Evolutionary conservation across 176 grass and related monocot species (phyloP).

Genomic region (Carex littledalei): DNA sequence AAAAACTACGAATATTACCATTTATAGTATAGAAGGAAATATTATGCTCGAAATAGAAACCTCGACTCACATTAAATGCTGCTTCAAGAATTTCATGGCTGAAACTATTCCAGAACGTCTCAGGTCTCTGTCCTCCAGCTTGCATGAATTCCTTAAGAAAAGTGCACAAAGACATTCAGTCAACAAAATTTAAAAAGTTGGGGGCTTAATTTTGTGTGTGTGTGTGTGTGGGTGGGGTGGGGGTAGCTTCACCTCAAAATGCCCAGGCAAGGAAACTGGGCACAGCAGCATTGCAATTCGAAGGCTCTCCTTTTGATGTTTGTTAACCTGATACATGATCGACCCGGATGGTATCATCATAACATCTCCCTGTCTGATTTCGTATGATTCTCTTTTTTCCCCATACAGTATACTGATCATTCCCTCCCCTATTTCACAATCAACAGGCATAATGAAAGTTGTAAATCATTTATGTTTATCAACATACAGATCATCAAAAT

Average conservation of each 20-base stretch:
- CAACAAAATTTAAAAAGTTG: background rate
- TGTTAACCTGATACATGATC: constrained; percentile 64
- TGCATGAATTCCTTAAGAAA: constrained; percentile 47
- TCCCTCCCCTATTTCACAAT: constrained; percentile 35
- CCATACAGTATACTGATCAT: constrained; percentile 30
- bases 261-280: constrained; percentile 40
- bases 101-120: constrained; percentile 55
- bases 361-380: constrained; percentile 57
- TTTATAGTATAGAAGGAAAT: background rate
- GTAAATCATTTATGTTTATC: background rate
- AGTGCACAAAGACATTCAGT: background rate
- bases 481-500: background rate
- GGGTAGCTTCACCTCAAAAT: constrained; percentile 36
- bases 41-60: background rate
- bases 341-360: constrained; percentile 51
- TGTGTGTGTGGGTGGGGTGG: too few relatives aligned
- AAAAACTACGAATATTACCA: background rate
- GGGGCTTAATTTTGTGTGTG: too few relatives aligned
- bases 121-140: constrained; percentile 29
- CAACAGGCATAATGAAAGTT: background rate
- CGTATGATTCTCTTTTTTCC: constrained; percentile 42
- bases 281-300: constrained; percentile 50
- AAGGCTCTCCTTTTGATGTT: constrained; percentile 34
- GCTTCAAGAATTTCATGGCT: constrained; percentile 62
- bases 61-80: constrained; percentile 48